These are phyloP conservation scores for Mycosarcoma mackinlayi DNA, from an alignment of 1,284 basidiomycete genomes.

Conservation along the genomic window DNA sequence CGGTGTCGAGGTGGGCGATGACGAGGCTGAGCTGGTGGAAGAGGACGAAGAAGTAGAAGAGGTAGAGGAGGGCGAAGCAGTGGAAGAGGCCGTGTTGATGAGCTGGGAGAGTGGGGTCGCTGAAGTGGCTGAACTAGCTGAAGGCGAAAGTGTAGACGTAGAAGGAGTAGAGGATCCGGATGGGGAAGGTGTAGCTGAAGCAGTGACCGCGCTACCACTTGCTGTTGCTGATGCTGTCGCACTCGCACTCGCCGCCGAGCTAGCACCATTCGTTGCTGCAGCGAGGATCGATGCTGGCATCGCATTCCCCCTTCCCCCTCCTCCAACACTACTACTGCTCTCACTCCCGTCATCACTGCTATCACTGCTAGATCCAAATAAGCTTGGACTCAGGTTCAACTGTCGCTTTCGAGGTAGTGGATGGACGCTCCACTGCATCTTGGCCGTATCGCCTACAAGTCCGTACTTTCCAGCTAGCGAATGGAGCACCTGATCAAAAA, in stretches of 20 bases:
- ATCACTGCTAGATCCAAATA: not conserved
- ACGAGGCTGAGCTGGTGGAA: not conserved
- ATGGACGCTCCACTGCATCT: slow-evolving; percentile 29
- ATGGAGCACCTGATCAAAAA: slow-evolving; percentile 37
- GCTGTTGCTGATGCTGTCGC: too few relatives aligned
- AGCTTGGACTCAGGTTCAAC: slow-evolving; percentile 2
- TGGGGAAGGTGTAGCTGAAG: not conserved
- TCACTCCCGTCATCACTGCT: not conserved
- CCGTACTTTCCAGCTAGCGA: slow-evolving; percentile 15
- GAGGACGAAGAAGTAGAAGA: slow-evolving; percentile 1
- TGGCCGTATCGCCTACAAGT: not conserved
- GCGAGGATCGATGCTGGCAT: slow-evolving; percentile 18
- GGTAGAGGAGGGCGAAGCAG: slow-evolving; percentile 3
- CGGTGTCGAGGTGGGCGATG: not conserved
- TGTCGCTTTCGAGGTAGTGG: slow-evolving; percentile 31
- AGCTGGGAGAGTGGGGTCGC: slow-evolving; percentile 9
- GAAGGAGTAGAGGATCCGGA: slow-evolving; percentile 1
- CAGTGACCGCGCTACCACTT: too few relatives aligned
- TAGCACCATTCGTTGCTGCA: slow-evolving; percentile 2
- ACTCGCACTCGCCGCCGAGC: not conserved
- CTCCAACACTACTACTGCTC: not conserved
- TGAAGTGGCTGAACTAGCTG: not conserved
- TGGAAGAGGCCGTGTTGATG: slow-evolving; percentile 3
- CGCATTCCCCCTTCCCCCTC: slow-evolving; percentile 10
- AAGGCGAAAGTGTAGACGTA: not conserved